Evolutionary conservation across 2,329 filamentous ascomycete species (phyloP).

Genomic region (Fusarium irregulare): DNA sequence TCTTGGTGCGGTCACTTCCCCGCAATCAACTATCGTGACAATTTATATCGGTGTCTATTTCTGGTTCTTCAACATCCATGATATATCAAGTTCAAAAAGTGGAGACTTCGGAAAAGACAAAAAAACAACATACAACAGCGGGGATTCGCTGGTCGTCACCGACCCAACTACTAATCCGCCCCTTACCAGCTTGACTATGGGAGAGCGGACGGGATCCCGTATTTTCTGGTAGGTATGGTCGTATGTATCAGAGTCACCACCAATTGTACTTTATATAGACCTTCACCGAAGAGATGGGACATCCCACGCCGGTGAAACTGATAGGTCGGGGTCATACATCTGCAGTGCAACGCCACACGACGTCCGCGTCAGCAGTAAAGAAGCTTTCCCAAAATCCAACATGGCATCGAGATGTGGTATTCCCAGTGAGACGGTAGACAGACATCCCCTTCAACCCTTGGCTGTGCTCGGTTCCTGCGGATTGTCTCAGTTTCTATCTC

Average conservation of each 20-base stretch:
- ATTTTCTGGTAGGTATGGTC: constrained; percentile 26
- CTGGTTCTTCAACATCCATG: neutral
- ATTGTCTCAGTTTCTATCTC: constrained; percentile 4
- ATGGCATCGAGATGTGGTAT: neutral
- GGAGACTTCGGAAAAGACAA: neutral
- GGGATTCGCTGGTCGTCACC: no score
- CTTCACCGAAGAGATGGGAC: neutral
- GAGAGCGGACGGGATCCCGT: constrained; percentile 32
- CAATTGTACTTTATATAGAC: neutral
- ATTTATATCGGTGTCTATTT: constrained; percentile 15
- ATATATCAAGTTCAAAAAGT: neutral
- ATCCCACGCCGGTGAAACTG: constrained; percentile 1
- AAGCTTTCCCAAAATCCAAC: neutral
- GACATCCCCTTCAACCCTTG: neutral
- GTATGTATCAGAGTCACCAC: neutral
- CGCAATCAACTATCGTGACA: constrained; percentile 20
- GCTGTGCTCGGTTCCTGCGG: constrained; percentile 10
- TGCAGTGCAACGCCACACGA: constrained; percentile 19
- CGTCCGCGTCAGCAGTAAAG: constrained; percentile 26
- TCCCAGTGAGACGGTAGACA: neutral
- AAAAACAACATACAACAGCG: neutral
- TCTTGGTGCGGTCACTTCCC: constrained; percentile 9
- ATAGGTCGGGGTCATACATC: constrained; percentile 1
- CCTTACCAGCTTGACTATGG: neutral
- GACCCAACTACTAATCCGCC: no score